Evolutionary conservation across 1,284 basidiomycete genomes (phyloP).

Genomic region (Pseudomicrostroma phylloplanum): DNA sequence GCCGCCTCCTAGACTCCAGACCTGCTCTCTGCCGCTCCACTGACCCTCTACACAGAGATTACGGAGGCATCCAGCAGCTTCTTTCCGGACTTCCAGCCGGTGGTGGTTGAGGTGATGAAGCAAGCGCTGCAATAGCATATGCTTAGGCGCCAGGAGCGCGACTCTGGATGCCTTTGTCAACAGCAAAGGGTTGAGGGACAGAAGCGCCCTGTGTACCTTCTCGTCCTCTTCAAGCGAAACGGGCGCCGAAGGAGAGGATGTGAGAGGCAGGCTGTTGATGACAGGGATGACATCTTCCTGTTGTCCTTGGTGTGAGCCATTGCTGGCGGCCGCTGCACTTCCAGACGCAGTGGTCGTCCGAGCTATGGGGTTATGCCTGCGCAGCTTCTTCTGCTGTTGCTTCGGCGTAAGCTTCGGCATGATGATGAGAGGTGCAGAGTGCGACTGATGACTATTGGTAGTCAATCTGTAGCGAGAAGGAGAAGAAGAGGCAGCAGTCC

Average conservation of each 20-base stretch:
- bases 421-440: not conserved
- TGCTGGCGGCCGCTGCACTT: not conserved
- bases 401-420: constrained; percentile 2
- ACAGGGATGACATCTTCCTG: constrained; percentile 32
- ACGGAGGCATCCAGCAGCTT: constrained; percentile 45
- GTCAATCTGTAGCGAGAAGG: too few relatives aligned
- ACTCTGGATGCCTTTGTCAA: constrained; percentile 21
- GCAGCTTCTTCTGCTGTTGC: constrained; percentile 8
- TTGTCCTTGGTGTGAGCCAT: not conserved
- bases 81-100: constrained; percentile 36
- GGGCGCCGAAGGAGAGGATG: constrained; percentile 15
- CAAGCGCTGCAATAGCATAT: constrained; percentile 33
- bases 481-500: too few relatives aligned
- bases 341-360: not conserved
- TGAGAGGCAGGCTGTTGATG: constrained; percentile 30
- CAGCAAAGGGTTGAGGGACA: constrained; percentile 37
- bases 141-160: constrained; percentile 26
- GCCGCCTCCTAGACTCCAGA: constrained; percentile 26
- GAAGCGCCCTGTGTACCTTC: constrained; percentile 41
- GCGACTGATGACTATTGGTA: not conserved
- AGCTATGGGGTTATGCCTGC: not conserved
- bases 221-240: constrained; percentile 21
- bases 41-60: constrained; percentile 44
- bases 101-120: constrained; percentile 32
- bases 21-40: constrained; percentile 2